Evolutionary conservation across 2,329 filamentous ascomycete genomes (phyloP).

Genomic region (Neopestalotiopsis sp.): DNA sequence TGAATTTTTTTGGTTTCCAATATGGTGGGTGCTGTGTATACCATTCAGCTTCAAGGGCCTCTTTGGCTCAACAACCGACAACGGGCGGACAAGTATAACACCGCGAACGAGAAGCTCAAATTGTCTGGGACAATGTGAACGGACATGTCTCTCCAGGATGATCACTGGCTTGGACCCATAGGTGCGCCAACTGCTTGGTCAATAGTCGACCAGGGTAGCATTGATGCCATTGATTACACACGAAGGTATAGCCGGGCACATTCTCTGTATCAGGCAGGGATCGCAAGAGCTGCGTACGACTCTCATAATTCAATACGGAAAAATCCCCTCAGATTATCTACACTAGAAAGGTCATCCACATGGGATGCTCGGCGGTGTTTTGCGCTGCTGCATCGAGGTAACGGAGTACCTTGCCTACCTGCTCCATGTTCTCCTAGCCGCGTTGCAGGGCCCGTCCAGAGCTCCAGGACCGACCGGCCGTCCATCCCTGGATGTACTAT

Average conservation of each 20-base stretch:
- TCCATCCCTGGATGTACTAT: not conserved
- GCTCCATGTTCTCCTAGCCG: conserved; percentile 4
- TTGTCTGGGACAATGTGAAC: not conserved
- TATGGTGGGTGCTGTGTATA: not conserved
- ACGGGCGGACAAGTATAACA: not conserved
- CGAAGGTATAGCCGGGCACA: conserved; percentile 3
- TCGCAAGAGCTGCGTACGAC: conserved; percentile 2
- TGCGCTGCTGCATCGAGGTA: conserved; percentile 14
- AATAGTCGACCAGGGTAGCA: not conserved
- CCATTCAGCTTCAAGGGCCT: not conserved
- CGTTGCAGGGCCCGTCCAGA: conserved; percentile 1
- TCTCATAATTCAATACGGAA: conserved; percentile 2
- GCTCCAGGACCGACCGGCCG: not conserved
- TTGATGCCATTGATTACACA: not conserved
- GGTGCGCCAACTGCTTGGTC: not conserved
- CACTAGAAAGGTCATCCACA: conserved; percentile 10
- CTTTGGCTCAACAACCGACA: not conserved
- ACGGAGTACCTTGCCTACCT: not conserved
- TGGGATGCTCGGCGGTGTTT: conserved; percentile 9
- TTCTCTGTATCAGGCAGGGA: conserved; percentile 15
- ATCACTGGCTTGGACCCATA: not conserved
- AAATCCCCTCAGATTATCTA: conserved; percentile 13
- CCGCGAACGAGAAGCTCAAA: not conserved
- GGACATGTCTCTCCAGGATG: not conserved
- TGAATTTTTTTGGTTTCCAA: not conserved